Evolutionary conservation across 495 filamentous ascomycete genomes (phyloP).

Genomic region (Hyaloscypha finlandica): DNA sequence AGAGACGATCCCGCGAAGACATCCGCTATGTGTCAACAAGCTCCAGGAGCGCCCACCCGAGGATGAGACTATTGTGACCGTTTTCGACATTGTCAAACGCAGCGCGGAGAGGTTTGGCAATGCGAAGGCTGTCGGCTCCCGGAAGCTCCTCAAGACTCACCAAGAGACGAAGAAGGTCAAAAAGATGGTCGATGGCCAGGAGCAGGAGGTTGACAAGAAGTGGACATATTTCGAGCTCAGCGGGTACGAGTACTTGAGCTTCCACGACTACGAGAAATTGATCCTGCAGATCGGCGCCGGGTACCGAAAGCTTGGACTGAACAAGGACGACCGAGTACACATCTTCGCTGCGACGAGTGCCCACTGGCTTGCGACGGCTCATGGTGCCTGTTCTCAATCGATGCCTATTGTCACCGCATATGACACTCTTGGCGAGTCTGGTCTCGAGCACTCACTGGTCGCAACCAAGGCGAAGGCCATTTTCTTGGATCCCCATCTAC

Average conservation of each 20-base stretch:
- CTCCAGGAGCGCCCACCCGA: slow-evolving; percentile 66
- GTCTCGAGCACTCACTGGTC: slow-evolving; percentile 85
- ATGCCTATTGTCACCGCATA: slow-evolving; percentile 96
- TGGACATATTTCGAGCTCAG: slow-evolving; percentile 97
- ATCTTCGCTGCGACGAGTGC: slow-evolving; percentile 88
- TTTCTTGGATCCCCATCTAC: slow-evolving; percentile 84
- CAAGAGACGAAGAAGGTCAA: slow-evolving; percentile 95
- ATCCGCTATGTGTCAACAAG: slow-evolving; percentile 69
- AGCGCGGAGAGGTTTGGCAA: slow-evolving; percentile 85
- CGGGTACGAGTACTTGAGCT: slow-evolving; percentile 82
- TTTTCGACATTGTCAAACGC: slow-evolving; percentile 81
- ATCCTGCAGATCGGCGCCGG: slow-evolving; percentile 74
- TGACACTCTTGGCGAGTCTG: slow-evolving; percentile 94
- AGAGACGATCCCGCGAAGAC: slow-evolving; percentile 88
- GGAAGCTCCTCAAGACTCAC: slow-evolving; percentile 81
- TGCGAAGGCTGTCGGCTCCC: slow-evolving; percentile 78
- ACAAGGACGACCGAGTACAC: slow-evolving; percentile 73
- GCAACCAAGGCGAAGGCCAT: slow-evolving; percentile 86
- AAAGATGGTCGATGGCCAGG: slow-evolving; percentile 90
- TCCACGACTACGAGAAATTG: slow-evolving; percentile 83
- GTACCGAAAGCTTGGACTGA: slow-evolving; percentile 77
- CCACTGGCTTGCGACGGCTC: slow-evolving; percentile 79
- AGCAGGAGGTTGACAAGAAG: slow-evolving; percentile 88
- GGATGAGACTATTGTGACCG: slow-evolving; percentile 77
- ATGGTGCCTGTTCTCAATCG: slow-evolving; percentile 80